Evolutionary conservation across 768 basidiomycete genomes (phyloP).

Genomic region (Candolleomyces efflorescens): DNA sequence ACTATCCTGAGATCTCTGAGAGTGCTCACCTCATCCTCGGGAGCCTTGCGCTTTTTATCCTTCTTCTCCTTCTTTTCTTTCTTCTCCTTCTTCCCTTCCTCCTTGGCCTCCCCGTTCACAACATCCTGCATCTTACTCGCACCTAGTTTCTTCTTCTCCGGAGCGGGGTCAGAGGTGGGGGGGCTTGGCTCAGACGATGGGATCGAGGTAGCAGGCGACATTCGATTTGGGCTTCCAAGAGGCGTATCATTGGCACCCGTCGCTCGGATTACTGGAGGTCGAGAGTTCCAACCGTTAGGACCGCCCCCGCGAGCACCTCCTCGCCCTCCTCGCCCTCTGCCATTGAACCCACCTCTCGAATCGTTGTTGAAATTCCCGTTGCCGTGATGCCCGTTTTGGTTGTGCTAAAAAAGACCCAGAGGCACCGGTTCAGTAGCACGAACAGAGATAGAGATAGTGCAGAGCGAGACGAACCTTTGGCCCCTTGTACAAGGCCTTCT

Average conservation of each 20-base stretch:
- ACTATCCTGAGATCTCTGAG: background rate
- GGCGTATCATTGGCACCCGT: conserved; percentile 74
- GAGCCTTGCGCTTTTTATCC: conserved; percentile 33
- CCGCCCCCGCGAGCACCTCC: conserved; percentile 30
- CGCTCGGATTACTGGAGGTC: conserved; percentile 5
- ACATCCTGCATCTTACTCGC: conserved; percentile 1
- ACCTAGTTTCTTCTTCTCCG: background rate
- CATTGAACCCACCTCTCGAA: background rate
- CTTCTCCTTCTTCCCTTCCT: conserved; percentile 16
- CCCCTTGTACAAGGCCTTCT: conserved; percentile 82
- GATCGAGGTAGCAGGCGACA: conserved; percentile 26
- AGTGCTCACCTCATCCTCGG: conserved; percentile 24
- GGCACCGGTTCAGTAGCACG: background rate
- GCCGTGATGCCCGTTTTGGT: background rate
- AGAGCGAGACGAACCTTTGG: conserved; percentile 46
- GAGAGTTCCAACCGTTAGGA: conserved; percentile 12
- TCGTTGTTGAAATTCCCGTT: background rate
- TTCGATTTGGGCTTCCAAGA: conserved; percentile 54
- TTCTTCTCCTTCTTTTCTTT: conserved; percentile 31
- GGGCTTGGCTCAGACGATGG: background rate
- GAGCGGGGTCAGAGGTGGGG: too few relatives aligned
- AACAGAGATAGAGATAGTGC: conserved; percentile 1
- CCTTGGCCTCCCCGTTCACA: conserved; percentile 18
- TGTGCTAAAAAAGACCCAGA: background rate
- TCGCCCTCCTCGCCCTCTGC: conserved; percentile 16